Evolutionary conservation across 73 alveolate genomes (phyloP).

Genomic region (Symbiodinium natans): DNA sequence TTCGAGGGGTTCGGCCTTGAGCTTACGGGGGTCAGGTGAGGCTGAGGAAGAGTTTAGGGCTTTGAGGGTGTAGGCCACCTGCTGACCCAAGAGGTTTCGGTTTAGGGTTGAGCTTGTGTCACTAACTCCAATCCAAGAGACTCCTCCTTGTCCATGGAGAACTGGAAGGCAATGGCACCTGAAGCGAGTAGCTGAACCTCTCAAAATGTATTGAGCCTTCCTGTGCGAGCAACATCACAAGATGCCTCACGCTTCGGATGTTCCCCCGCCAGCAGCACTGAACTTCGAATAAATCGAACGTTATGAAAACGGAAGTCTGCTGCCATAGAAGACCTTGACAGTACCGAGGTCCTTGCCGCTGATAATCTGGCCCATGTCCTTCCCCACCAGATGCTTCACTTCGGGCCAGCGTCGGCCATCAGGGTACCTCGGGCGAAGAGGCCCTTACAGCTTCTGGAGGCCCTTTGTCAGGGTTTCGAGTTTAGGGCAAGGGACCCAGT

Average conservation of each 20-base stretch:
- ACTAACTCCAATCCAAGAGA: too few relatives aligned
- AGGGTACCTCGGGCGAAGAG: conserved; percentile 42
- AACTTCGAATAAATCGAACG: not conserved
- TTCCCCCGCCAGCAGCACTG: not conserved
- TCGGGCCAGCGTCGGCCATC: conserved; percentile 88
- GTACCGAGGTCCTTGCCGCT: conserved; percentile 15
- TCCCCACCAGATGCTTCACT: conserved; percentile 80
- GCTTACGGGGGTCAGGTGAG: too few relatives aligned
- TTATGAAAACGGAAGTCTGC: not conserved
- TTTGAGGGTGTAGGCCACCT: too few relatives aligned
- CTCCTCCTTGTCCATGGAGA: conserved; percentile 92
- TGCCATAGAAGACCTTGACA: not conserved
- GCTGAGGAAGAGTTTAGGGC: too few relatives aligned
- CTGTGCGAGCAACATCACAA: not conserved
- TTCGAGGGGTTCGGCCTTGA: too few relatives aligned
- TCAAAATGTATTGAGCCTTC: not conserved
- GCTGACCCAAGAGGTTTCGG: too few relatives aligned
- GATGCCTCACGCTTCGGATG: not conserved
- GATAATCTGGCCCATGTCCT: conserved; percentile 80
- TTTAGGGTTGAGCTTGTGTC: too few relatives aligned
- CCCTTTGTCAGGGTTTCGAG: not conserved
- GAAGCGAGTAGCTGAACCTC: not conserved
- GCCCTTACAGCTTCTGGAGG: not conserved
- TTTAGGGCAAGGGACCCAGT: too few relatives aligned
- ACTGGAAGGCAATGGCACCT: conserved; percentile 92